A percentile compares a stretch with the other conserved stretches of the same genome.
Evolutionary conservation across 306 rosid species (phyloP).

Genomic region (Carpinus fangiana): DNA sequence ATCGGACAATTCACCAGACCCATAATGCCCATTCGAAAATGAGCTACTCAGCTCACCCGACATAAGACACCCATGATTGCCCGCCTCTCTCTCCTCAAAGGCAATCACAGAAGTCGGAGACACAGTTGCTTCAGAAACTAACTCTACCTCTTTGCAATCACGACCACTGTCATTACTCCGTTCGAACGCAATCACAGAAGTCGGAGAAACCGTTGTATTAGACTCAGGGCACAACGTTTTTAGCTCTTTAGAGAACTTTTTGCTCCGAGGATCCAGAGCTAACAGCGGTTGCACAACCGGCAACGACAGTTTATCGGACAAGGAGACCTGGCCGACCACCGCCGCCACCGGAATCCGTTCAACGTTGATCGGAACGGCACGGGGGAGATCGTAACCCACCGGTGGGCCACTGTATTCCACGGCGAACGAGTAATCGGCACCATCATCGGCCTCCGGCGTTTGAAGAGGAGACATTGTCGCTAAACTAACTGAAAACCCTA

Average conservation of each 20-base stretch:
- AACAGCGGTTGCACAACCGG: slow-evolving; percentile 89
- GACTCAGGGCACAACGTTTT: slow-evolving; percentile 40
- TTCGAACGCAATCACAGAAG: slow-evolving; percentile 69
- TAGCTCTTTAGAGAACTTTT: slow-evolving; percentile 62
- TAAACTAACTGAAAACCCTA: slow-evolving; percentile 25
- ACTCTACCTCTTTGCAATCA: slow-evolving; percentile 40
- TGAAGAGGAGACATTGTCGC: slow-evolving; percentile 57
- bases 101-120: slow-evolving; percentile 81
- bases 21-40: slow-evolving; percentile 50
- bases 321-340: slow-evolving; percentile 49
- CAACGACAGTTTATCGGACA: slow-evolving; percentile 49
- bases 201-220: slow-evolving; percentile 60
- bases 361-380: slow-evolving; percentile 69
- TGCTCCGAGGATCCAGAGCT: slow-evolving; percentile 43
- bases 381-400: slow-evolving; percentile 65
- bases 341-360: slow-evolving; percentile 67
- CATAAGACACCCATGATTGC: slow-evolving; percentile 47
- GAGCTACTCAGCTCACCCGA: slow-evolving; percentile 83
- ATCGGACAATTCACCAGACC: slow-evolving; percentile 54
- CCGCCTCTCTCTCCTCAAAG: slow-evolving; percentile 57
- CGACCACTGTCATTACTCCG: slow-evolving; percentile 41
- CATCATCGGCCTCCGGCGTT: slow-evolving; percentile 38
- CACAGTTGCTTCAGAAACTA: slow-evolving; percentile 51
- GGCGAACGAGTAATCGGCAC: slow-evolving; percentile 61
- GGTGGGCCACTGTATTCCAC: slow-evolving; percentile 78